phyloP scores from a whole-genome alignment of 2,329 filamentous ascomycete species.

The Fusarium clavum region DNA sequence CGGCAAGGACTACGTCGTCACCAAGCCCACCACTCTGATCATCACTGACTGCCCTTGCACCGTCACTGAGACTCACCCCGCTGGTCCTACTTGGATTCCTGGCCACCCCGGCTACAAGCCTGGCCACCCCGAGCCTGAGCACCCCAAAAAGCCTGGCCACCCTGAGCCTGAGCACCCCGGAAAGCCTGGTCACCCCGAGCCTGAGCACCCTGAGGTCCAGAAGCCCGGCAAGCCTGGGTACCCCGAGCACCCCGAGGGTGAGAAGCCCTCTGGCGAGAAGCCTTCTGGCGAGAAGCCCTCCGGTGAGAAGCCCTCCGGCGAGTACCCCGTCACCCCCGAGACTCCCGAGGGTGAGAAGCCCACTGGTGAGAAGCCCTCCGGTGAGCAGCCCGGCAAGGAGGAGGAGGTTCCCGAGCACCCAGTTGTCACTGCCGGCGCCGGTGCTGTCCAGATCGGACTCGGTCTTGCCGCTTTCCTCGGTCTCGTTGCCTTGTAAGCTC shows the following conservation, averaged over 20 bases:
- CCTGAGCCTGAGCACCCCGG: conserved; percentile 7
- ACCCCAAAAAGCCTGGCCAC: background rate
- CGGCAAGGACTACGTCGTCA: conserved; percentile 65
- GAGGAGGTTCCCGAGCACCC: conserved; percentile 36
- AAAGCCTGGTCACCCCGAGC: background rate
- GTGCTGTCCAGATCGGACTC: conserved; percentile 48
- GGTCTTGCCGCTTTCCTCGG: conserved; percentile 44
- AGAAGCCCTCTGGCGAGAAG: background rate
- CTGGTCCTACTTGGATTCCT: conserved; percentile 31
- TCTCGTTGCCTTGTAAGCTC: conserved; percentile 48
- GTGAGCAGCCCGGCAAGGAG: conserved; percentile 12
- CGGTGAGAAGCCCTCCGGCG: background rate
- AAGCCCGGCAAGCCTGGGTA: background rate
- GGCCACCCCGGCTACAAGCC: conserved; percentile 14
- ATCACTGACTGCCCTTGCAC: conserved; percentile 68
- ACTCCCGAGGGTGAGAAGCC: conserved; percentile 7
- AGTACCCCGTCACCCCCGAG: background rate
- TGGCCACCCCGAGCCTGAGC: background rate
- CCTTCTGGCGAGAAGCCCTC: background rate
- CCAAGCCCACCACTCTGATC: conserved; percentile 65
- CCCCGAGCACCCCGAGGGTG: background rate
- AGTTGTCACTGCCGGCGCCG: conserved; percentile 45
- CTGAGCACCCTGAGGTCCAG: conserved; percentile 6
- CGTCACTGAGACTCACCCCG: conserved; percentile 49
- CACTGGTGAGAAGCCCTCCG: background rate